Percentiles rank a stretch among this genome's conserved stretches.
Evolutionary conservation across 345 rosid species (phyloP).

Genomic region (Dimocarpus longan): DNA sequence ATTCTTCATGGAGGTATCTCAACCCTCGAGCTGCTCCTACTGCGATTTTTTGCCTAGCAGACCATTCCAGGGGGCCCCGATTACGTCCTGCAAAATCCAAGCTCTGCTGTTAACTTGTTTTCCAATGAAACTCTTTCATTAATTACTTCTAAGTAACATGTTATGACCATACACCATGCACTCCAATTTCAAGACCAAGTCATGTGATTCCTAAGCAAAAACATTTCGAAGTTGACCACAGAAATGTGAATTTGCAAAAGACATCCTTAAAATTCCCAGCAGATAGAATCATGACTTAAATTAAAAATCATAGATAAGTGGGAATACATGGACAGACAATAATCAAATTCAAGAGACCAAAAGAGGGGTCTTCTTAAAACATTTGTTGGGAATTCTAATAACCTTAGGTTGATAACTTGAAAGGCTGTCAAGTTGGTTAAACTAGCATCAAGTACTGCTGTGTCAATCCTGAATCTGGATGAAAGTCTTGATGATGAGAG

Average conservation of each 20-base stretch:
- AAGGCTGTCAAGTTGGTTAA: neutral
- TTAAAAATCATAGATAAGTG: neutral
- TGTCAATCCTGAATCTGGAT: neutral
- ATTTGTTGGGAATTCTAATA: neutral
- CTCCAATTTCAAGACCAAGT: conserved; percentile 10
- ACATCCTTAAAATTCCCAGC: conserved; percentile 4
- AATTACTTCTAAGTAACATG: neutral
- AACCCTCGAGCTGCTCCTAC: conserved; percentile 97
- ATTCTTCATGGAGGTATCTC: conserved; percentile 98
- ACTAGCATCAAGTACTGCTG: neutral
- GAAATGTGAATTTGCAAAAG: conserved; percentile 16
- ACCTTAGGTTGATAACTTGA: neutral
- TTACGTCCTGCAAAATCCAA: conserved; percentile 46
- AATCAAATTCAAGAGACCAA: neutral
- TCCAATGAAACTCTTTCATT: neutral
- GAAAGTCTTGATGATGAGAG: neutral
- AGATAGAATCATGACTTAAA: neutral
- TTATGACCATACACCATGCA: neutral
- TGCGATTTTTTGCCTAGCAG: conserved; percentile 90
- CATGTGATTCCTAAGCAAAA: neutral
- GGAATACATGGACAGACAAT: neutral
- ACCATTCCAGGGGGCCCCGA: conserved; percentile 69
- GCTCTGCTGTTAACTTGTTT: conserved; percentile 10
- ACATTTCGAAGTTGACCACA: neutral
- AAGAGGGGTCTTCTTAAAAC: neutral